These are phyloP conservation scores for Quercus bicolor DNA, from an alignment of 306 rosid species.

Conservation along the genomic window DNA sequence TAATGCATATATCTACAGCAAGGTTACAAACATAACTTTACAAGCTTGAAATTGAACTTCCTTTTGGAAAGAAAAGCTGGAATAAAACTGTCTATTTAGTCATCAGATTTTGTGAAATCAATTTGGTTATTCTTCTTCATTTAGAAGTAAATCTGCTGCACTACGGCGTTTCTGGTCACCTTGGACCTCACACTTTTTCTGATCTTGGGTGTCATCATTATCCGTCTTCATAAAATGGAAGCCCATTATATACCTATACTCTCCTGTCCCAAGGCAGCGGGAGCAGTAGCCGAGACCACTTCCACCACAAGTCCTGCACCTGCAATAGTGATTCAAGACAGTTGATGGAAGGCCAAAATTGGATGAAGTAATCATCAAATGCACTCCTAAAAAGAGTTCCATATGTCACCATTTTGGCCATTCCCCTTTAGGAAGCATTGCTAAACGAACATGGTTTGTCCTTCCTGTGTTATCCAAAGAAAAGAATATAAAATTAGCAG, in stretches of 20 bases:
- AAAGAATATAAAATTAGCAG: neutral
- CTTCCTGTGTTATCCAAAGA: slow-evolving; percentile 41
- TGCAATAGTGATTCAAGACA: slow-evolving; percentile 19
- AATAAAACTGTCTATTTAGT: neutral
- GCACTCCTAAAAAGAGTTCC: neutral
- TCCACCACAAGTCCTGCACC: slow-evolving; percentile 83
- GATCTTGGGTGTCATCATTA: slow-evolving; percentile 22
- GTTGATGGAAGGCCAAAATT: neutral
- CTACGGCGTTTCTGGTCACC: neutral
- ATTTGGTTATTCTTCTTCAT: neutral
- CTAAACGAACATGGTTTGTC: slow-evolving; percentile 55
- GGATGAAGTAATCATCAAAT: neutral
- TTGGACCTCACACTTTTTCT: slow-evolving; percentile 23
- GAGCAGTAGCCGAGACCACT: slow-evolving; percentile 78
- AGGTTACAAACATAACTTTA: neutral
- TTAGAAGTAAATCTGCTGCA: slow-evolving; percentile 21
- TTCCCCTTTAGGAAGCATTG: slow-evolving; percentile 87
- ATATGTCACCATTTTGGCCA: slow-evolving; percentile 83
- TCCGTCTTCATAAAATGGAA: slow-evolving; percentile 72
- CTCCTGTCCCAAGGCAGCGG: slow-evolving; percentile 92
- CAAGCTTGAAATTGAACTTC: neutral
- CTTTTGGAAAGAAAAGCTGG: neutral
- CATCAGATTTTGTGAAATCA: neutral
- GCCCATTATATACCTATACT: slow-evolving; percentile 80
- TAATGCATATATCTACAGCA: neutral